Evolutionary conservation across 768 basidiomycete species (phyloP).

Genomic region (Suillus brevipes): DNA sequence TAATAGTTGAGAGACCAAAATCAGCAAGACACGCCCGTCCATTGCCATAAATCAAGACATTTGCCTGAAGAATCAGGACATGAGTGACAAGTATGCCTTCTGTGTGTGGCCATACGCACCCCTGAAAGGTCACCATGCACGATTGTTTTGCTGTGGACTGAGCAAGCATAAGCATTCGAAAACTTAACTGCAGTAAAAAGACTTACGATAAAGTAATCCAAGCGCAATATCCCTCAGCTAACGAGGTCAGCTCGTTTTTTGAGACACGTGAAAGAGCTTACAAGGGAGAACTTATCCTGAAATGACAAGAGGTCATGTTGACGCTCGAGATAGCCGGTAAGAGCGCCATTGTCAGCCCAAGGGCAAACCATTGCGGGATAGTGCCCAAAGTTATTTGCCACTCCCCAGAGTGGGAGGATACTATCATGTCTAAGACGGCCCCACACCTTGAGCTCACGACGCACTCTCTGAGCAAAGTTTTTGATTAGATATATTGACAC

Average conservation of each 20-base stretch:
- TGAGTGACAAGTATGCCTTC: neutral
- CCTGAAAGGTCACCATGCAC: neutral
- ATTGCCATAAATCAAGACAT: conserved; percentile 14
- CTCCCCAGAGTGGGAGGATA: conserved; percentile 21
- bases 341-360: conserved; percentile 17
- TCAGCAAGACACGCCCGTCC: neutral
- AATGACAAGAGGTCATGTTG: conserved; percentile 6
- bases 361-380: conserved; percentile 24
- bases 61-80: neutral
- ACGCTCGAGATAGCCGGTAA: conserved; percentile 18
- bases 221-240: neutral
- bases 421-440: conserved; percentile 18
- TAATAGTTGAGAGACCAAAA: conserved; percentile 42
- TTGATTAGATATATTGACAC: neutral
- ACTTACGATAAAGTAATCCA: neutral
- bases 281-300: conserved; percentile 16
- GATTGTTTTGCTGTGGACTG: neutral
- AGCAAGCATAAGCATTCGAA: neutral
- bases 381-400: conserved; percentile 20
- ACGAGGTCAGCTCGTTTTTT: neutral
- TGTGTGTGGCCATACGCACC: neutral
- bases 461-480: conserved; percentile 13
- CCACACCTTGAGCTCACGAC: conserved; percentile 24
- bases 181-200: neutral
- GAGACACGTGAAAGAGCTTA: conserved; percentile 3